Conservation (phyloP, 176 grass and related monocot genomes). For the Bonia amplexicaulis region DNA sequence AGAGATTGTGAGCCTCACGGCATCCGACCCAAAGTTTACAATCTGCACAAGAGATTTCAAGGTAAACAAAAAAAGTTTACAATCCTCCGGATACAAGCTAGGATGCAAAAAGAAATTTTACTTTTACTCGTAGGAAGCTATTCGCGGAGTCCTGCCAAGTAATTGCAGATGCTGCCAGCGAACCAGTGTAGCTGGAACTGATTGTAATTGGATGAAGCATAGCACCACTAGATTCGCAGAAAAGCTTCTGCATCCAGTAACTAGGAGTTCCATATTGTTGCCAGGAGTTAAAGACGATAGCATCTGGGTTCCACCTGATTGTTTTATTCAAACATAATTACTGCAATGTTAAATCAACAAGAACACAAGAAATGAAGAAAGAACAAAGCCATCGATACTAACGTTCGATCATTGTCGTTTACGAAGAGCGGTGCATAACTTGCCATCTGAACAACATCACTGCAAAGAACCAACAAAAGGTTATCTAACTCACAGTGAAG, state of each 20-base stretch:
- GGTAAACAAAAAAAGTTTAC: neutral
- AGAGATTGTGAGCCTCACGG: constrained; percentile 43
- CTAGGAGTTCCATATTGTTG: constrained; percentile 82
- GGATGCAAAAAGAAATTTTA: neutral
- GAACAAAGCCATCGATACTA: neutral
- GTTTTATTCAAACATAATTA: neutral
- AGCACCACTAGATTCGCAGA: constrained; percentile 67
- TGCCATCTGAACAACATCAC: constrained; percentile 75
- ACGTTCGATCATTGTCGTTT: constrained; percentile 61
- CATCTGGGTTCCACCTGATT: constrained; percentile 76
- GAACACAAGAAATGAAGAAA: neutral
- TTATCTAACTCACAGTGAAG: neutral
- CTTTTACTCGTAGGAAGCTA: constrained; percentile 76
- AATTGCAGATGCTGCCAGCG: constrained; percentile 68
- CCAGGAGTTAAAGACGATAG: constrained; percentile 85
- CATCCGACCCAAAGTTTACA: constrained; percentile 63
- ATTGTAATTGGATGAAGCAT: constrained; percentile 56
- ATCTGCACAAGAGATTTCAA: constrained; percentile 42
- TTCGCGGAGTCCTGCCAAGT: constrained; percentile 61
- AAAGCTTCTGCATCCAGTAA: constrained; percentile 74
- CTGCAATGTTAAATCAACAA: neutral
- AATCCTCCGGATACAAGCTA: neutral
- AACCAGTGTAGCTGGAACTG: constrained; percentile 46
- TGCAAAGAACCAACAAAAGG: constrained; percentile 38
- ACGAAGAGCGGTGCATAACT: constrained; percentile 85